A percentile compares a stretch with the other conserved stretches of the same genome.
These are phyloP conservation scores for Hibiscus mutabilis DNA, from an alignment of 345 rosid genomes.

Conservation along the genomic window DNA sequence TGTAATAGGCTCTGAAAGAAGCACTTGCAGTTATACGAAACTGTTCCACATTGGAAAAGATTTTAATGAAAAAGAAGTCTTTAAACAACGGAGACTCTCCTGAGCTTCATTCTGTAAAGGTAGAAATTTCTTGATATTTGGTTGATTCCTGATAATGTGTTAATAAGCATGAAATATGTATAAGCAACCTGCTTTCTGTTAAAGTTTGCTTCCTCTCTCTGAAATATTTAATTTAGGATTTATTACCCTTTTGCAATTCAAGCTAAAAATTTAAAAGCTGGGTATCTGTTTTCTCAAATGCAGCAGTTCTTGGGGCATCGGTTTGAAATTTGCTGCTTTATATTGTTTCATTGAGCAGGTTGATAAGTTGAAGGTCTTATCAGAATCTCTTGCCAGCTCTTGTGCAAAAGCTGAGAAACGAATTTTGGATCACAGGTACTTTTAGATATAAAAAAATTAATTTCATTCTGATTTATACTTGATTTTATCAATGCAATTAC, in stretches of 20 bases:
- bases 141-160: background rate
- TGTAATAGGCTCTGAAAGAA: slow-evolving; percentile 64
- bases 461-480: background rate
- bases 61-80: slow-evolving; percentile 59
- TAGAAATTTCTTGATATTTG: slow-evolving; percentile 13
- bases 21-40: slow-evolving; percentile 66
- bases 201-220: background rate
- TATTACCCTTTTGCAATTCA: background rate
- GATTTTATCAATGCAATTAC: background rate
- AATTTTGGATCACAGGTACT: slow-evolving; percentile 22
- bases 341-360: slow-evolving; percentile 6
- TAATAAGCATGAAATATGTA: background rate
- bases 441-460: background rate
- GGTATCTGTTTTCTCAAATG: background rate
- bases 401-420: slow-evolving; percentile 82
- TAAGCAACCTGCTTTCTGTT: background rate
- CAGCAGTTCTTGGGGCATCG: background rate
- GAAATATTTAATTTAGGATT: background rate
- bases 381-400: slow-evolving; percentile 85
- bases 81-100: slow-evolving; percentile 74
- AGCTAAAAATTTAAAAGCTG: background rate
- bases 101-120: slow-evolving; percentile 92
- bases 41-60: slow-evolving; percentile 77
- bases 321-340: background rate
- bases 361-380: slow-evolving; percentile 85